These are phyloP conservation scores for Fimicolochytrium jonesii DNA, from an alignment of 192 early-diverging fungal genomes.

Conservation along the genomic window DNA sequence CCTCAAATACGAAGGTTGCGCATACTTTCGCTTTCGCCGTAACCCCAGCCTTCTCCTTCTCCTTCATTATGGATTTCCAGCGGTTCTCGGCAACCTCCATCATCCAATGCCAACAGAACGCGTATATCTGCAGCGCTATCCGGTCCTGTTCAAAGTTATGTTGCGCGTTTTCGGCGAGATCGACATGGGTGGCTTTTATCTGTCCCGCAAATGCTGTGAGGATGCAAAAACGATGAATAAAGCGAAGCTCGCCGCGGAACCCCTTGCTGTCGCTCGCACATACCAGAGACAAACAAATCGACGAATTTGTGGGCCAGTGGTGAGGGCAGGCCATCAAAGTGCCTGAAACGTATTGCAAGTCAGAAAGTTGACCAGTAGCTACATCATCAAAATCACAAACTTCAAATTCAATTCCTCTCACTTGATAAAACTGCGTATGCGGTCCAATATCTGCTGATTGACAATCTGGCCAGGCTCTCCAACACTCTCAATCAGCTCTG, in stretches of 20 bases:
- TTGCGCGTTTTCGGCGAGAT: constrained; percentile 62
- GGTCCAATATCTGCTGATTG: constrained; percentile 46
- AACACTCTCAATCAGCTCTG: constrained; percentile 40
- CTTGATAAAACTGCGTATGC: constrained; percentile 69
- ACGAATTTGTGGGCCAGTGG: constrained; percentile 54
- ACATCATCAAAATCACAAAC: constrained; percentile 9
- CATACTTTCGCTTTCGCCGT: constrained; percentile 15
- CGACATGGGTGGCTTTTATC: constrained; percentile 53
- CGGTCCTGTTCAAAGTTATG: constrained; percentile 67
- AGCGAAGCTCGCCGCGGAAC: background rate
- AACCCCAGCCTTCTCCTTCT: constrained; percentile 20
- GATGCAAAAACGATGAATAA: constrained; percentile 3
- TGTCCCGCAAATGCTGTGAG: constrained; percentile 60
- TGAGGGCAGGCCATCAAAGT: constrained; percentile 44
- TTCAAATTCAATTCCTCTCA: no score
- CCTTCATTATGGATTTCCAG: constrained; percentile 26
- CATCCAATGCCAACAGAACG: constrained; percentile 80
- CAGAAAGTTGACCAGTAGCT: no score
- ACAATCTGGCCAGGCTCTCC: constrained; percentile 32
- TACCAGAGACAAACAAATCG: constrained; percentile 70
- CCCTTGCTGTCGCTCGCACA: constrained; percentile 13
- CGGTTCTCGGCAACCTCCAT: constrained; percentile 54
- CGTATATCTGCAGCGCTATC: constrained; percentile 71
- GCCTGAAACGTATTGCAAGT: no score
- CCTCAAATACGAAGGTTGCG: no score